Conservation (phyloP, 139 green algal species). For the Closterium sp. region DNA sequence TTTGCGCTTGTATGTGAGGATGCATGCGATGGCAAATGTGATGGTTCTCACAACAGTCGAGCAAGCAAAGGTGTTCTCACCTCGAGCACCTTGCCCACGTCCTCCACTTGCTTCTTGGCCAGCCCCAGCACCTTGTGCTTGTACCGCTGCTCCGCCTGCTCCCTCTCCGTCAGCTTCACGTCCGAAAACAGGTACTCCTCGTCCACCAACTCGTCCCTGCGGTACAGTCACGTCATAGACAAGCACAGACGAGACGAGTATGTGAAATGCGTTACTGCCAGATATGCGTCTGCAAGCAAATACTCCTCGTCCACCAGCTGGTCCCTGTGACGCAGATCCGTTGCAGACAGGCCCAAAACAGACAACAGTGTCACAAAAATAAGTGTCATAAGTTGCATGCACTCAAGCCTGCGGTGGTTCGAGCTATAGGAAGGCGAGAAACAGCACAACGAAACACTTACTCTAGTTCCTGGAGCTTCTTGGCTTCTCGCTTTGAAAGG, state of each 20-base stretch:
- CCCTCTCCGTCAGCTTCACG: slow-evolving; percentile 74
- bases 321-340: slow-evolving; percentile 46
- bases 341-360: neutral
- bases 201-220: slow-evolving; percentile 76
- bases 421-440: too few species aligned
- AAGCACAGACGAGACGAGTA: neutral
- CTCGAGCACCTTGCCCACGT: slow-evolving; percentile 57
- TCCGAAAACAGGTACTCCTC: slow-evolving; percentile 71
- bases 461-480: slow-evolving; percentile 77
- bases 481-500: slow-evolving; percentile 84
- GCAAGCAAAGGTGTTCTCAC: slow-evolving; percentile 1
- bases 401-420: too few species aligned
- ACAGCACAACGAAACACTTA: slow-evolving; percentile 2
- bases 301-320: slow-evolving; percentile 81
- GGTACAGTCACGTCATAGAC: neutral
- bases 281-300: slow-evolving; percentile 62
- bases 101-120: slow-evolving; percentile 64
- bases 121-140: slow-evolving; percentile 75
- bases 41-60: too few species aligned
- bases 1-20: too few species aligned
- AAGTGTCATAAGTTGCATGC: too few species aligned
- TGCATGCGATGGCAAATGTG: too few species aligned
- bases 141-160: slow-evolving; percentile 76
- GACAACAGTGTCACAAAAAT: too few species aligned
- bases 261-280: too few species aligned